Evolutionary conservation across 1,139 yeast genomes (phyloP).

Genomic region (Meyerozyma guilliermondii): DNA sequence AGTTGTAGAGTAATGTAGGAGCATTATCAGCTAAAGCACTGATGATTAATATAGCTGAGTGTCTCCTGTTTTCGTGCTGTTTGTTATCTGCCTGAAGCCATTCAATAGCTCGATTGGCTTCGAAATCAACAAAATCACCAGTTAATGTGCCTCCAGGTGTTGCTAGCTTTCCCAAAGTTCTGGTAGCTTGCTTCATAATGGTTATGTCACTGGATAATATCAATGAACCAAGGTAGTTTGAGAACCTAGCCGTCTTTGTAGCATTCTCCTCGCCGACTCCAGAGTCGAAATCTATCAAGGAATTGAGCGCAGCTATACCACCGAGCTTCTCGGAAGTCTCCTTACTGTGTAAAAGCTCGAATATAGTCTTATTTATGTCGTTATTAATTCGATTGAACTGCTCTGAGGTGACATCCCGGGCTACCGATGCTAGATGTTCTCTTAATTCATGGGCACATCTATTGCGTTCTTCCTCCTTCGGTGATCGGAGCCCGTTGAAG

Average conservation of each 20-base stretch:
- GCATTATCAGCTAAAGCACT: constrained; percentile 83
- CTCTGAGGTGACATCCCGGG: constrained; percentile 73
- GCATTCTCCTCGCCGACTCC: constrained; percentile 70
- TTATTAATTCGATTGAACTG: constrained; percentile 77
- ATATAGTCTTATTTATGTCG: constrained; percentile 82
- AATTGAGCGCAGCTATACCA: constrained; percentile 86
- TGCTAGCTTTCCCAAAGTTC: constrained; percentile 82
- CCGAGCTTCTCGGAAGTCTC: constrained; percentile 76
- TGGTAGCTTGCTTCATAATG: constrained; percentile 83
- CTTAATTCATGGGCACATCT: constrained; percentile 65
- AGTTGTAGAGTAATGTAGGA: constrained; percentile 76
- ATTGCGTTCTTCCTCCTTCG: constrained; percentile 45
- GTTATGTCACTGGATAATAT: constrained; percentile 79
- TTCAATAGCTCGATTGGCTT: constrained; percentile 84
- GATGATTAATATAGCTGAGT: constrained; percentile 84
- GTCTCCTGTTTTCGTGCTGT: constrained; percentile 74
- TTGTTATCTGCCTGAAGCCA: constrained; percentile 81
- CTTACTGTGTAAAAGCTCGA: constrained; percentile 74
- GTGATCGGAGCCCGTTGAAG: constrained; percentile 48
- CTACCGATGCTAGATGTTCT: constrained; percentile 60
- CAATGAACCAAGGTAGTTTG: constrained; percentile 77
- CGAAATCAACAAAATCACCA: constrained; percentile 89
- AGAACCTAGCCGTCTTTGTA: constrained; percentile 84
- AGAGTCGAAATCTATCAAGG: constrained; percentile 73
- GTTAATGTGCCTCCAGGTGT: constrained; percentile 85